Conservation (phyloP, 108 stramenopile genomes). For the Conticribra weissflogii region DNA sequence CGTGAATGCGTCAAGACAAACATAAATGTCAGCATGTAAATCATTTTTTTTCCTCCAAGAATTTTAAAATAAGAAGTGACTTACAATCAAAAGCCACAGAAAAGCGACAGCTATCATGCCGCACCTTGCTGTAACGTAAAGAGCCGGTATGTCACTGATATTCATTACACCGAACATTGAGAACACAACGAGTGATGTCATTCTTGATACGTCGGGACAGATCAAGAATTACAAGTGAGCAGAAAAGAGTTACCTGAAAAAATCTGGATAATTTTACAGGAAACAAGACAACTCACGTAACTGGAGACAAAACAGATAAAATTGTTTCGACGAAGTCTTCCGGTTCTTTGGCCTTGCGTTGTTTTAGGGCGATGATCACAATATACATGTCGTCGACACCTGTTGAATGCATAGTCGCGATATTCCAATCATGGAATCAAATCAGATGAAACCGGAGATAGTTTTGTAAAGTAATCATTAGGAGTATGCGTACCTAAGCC, state of each 20-base stretch:
- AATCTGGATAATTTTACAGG: too few relatives aligned
- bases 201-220: too few relatives aligned
- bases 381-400: slow-evolving; percentile 62
- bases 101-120: slow-evolving; percentile 42
- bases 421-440: too few relatives aligned
- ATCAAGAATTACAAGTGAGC: too few relatives aligned
- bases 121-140: slow-evolving; percentile 42
- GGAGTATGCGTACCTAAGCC: slow-evolving; percentile 16
- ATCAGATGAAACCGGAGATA: not conserved
- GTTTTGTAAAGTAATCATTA: not conserved
- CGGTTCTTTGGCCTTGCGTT: slow-evolving; percentile 27
- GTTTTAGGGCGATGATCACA: slow-evolving; percentile 41
- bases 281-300: too few relatives aligned
- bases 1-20: too few relatives aligned
- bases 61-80: too few relatives aligned
- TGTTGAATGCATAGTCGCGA: not conserved
- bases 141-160: slow-evolving; percentile 47
- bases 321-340: slow-evolving; percentile 37
- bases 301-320: slow-evolving; percentile 47
- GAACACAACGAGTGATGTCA: slow-evolving; percentile 50
- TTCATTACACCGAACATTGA: slow-evolving; percentile 49
- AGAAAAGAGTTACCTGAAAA: too few relatives aligned
- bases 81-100: slow-evolving; percentile 39
- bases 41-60: slow-evolving; percentile 21
- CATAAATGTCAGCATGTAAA: not conserved